Evolutionary conservation across 148 eudicot species (phyloP).

Genomic region (Camellia lanceoleosa): DNA sequence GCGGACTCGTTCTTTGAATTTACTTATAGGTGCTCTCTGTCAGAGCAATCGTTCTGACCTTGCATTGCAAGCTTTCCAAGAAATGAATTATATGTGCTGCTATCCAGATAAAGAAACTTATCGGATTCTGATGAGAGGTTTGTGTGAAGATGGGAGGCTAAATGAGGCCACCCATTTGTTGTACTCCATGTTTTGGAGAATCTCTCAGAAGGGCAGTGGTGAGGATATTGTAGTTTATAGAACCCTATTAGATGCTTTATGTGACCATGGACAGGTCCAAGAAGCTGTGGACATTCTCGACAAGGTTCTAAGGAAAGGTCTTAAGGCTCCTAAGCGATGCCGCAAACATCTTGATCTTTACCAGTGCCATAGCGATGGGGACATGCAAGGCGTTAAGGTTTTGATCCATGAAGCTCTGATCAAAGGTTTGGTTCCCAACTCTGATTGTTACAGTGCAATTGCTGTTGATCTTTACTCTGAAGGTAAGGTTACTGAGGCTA

Average conservation of each 20-base stretch:
- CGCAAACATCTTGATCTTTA: constrained; percentile 46
- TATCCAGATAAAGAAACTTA: constrained; percentile 72
- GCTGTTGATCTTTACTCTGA: constrained; percentile 65
- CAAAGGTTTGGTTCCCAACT: constrained; percentile 63
- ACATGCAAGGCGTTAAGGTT: constrained; percentile 40
- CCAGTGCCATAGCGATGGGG: constrained; percentile 36
- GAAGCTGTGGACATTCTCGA: constrained; percentile 70
- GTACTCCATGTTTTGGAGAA: constrained; percentile 87
- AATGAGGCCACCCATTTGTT: constrained; percentile 78
- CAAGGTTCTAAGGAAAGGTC: constrained; percentile 76
- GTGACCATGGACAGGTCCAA: constrained; percentile 54
- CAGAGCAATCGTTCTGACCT: constrained; percentile 58
- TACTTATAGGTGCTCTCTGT: constrained; percentile 72
- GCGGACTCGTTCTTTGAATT: constrained; percentile 54
- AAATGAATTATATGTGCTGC: constrained; percentile 61
- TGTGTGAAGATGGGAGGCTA: constrained; percentile 67
- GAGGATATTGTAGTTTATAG: constrained; percentile 74
- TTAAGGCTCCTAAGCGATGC: constrained; percentile 58
- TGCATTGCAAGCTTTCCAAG: constrained; percentile 69
- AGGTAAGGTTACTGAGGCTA: constrained; percentile 53
- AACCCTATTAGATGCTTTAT: constrained; percentile 61
- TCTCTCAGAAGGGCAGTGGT: constrained; percentile 85
- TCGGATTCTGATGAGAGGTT: constrained; percentile 70
- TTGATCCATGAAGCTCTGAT: constrained; percentile 64
- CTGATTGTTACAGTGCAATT: constrained; percentile 61